phyloP scores from a whole-genome alignment of 2,329 filamentous ascomycete genomes.

The Xylaria sp. region DNA sequence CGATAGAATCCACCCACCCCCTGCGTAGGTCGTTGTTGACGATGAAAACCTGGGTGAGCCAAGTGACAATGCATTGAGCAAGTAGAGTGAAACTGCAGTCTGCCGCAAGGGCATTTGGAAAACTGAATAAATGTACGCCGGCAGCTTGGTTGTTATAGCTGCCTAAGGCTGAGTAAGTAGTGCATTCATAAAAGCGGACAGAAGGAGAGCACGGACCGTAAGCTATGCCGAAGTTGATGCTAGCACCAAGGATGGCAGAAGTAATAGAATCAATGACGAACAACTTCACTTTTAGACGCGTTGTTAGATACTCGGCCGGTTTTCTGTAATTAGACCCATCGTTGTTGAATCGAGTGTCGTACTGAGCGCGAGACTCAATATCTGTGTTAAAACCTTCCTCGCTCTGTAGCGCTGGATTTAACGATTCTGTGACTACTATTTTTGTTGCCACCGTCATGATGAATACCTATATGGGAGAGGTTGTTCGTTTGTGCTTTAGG shows the following conservation, averaged over 20 bases:
- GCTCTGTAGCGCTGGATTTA: not conserved
- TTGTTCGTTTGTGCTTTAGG: not conserved
- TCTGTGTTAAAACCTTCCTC: not conserved
- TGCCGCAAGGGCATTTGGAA: conserved; percentile 26
- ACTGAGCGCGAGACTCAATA: not conserved
- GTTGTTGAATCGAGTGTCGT: not conserved
- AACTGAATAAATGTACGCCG: conserved; percentile 19
- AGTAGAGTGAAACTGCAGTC: conserved; percentile 29
- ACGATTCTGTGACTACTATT: not conserved
- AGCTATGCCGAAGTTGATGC: conserved; percentile 3
- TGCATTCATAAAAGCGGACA: not conserved
- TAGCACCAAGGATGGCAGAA: not conserved
- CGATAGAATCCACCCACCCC: conserved; percentile 19
- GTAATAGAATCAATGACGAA: not conserved
- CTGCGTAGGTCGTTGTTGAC: conserved; percentile 19
- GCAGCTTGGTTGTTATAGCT: conserved; percentile 27
- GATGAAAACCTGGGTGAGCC: conserved; percentile 15
- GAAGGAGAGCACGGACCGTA: not conserved
- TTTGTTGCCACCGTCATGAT: not conserved
- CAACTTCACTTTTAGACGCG: not conserved
- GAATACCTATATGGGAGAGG: not conserved
- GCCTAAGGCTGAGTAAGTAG: conserved; percentile 6
- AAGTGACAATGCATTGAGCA: conserved; percentile 30
- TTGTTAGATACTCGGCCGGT: conserved; percentile 5
- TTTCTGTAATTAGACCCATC: conserved; percentile 13